Evolutionary conservation across 2,329 filamentous ascomycete species (phyloP), one percentile per base, ranked within the genome.

Genomic region (Macrophomina pseudophaseolina): DNA sequence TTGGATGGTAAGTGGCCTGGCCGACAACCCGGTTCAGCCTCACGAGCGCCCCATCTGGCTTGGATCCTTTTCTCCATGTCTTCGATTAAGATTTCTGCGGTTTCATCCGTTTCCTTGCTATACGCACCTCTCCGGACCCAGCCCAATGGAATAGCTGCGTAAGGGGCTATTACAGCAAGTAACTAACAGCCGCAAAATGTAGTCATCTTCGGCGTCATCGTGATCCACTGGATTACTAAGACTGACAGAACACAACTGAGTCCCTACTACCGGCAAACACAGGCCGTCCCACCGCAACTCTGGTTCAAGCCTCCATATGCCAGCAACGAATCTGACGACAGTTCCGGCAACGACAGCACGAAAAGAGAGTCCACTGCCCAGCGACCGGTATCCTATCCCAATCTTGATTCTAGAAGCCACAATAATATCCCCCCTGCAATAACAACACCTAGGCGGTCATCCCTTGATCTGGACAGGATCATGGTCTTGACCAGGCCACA

Each of bases 151-250:
- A 23, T 23, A 23, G 23, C 23, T 23, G 23, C 23, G 3, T 23
- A 23, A 23, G 23, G 23, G 23, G 23, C 23, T 23, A 23, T 23
- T 23, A 23, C 44, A 18, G 2, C 44, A 14, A 48, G 18, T 8
- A 16, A 23, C 44, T 48, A 23, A 48, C 44, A 7, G 3, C 32
- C 12, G 6, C 30, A n/a, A 23, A 2, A 12, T 8, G 5, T 30
- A 60, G 56, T 60, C 30, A 42, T 60, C 40, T 48, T 60, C 14
- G 42, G 38, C 40, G 56, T 60, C 9, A 18, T 9, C 28, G 40
- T 60, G 11, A 28, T 48, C 16, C 56, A 60, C 16, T 60, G 56
- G 56, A 46, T 60, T 30, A 60, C 56, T 2, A 60, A 48, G 16
- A 46, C 42, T 4, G 56, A 60, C 42, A 60, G 9, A 23, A 35